Conservation (phyloP, 345 rosid species). For the Hypericum perforatum region DNA sequence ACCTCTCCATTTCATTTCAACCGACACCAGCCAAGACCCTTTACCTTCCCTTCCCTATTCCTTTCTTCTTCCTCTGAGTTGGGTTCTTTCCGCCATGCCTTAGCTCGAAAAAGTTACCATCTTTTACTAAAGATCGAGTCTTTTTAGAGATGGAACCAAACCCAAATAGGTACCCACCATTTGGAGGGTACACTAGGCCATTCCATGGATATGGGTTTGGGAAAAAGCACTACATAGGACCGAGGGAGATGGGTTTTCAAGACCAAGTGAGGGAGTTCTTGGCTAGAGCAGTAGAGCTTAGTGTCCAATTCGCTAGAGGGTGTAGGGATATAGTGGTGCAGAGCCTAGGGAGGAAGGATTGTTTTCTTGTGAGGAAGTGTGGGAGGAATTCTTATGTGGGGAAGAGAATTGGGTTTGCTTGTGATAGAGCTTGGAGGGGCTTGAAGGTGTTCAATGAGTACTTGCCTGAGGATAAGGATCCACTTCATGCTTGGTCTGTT, state of each 20-base stretch:
- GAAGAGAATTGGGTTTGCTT: slow-evolving; percentile 25
- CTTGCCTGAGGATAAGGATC: slow-evolving; percentile 66
- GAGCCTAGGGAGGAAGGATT: slow-evolving; percentile 44
- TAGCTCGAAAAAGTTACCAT: too few relatives aligned
- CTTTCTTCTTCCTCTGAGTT: too few relatives aligned
- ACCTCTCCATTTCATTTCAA: too few relatives aligned
- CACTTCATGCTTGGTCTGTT: slow-evolving; percentile 45
- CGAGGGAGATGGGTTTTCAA: slow-evolving; percentile 17
- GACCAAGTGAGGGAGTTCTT: slow-evolving; percentile 42
- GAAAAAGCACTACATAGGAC: slow-evolving; percentile 5
- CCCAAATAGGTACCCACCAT: too few relatives aligned
- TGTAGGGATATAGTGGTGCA: slow-evolving; percentile 54
- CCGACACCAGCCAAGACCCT: too few relatives aligned
- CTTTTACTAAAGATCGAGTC: too few relatives aligned
- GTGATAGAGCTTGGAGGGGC: slow-evolving; percentile 18
- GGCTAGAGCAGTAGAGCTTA: slow-evolving; percentile 45
- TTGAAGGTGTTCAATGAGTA: slow-evolving; percentile 31
- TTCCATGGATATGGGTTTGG: too few relatives aligned
- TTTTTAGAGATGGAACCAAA: too few relatives aligned
- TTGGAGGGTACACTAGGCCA: too few relatives aligned
- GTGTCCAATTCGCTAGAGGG: slow-evolving; percentile 48
- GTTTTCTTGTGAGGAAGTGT: slow-evolving; percentile 31
- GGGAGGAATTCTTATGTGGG: slow-evolving; percentile 32
- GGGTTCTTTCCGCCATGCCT: too few relatives aligned
- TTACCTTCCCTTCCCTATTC: too few relatives aligned